Evolutionary conservation across 768 basidiomycete species (phyloP), one percentile per base, ranked within the genome.

Genomic region (Termitomyces titanicus): DNA sequence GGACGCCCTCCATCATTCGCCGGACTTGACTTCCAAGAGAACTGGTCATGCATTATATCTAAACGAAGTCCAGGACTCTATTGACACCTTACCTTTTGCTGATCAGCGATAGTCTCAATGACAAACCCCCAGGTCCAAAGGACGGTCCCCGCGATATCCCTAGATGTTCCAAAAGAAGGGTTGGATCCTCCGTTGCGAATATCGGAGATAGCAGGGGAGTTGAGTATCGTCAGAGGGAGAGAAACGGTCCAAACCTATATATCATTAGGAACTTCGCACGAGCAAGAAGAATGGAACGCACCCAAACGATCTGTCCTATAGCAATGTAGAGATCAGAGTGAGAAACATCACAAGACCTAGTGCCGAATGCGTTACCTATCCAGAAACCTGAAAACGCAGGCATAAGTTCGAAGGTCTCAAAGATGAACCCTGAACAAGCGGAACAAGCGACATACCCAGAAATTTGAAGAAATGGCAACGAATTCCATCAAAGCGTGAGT

Each of bases 171-270:
- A 64, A 86, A 87, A 0, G 69, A 46, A 5, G 83, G 82, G 59
- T 80, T 76, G n/a, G 73, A 77, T 1, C 81, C 79, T 2, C 74
- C 73, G 11, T 61, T 60, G 2, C 35, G 43, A 6, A 68, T 66
- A 57, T 82, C 80, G 7, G 83, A 83, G 17, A 87, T 76, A 6
- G 79, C 79, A 3, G 85, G 85, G 3, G 88, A 88, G 63, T 88
- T 88, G 40, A 88, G 72, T 58, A 87, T 83, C 29, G 75, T 80
- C 27, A 86, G 60, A 3, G 87, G 85, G 0, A 88, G 72, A 8
- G 85, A 85, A 5, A 85, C 83, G 0, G 72, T 73, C 84, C 47
- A 48, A 5, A 48, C 47, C 34, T 48, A 15, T 13, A 35, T 11
- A 37, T 37, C 15, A 25, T 48, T 2, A 24, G 6, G 10, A 5